Evolutionary conservation across 2,329 filamentous ascomycete genomes (phyloP).

Genomic region (Colletotrichum tropicicola): DNA sequence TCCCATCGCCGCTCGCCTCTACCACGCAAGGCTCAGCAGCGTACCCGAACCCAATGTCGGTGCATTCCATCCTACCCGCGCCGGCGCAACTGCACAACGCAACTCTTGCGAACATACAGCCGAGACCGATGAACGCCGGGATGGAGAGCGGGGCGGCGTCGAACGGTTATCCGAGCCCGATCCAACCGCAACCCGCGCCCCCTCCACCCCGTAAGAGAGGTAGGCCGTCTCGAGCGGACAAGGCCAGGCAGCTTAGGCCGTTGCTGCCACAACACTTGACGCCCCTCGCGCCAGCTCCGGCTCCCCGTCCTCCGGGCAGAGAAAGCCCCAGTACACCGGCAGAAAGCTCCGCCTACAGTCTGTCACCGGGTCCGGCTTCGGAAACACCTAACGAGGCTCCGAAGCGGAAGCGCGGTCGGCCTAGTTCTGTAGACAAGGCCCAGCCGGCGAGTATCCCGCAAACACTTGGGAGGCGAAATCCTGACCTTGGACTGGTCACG

Average conservation of each 20-base stretch:
- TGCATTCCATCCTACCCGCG: constrained; percentile 10
- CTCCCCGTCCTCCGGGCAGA: neutral
- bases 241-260: constrained; percentile 43
- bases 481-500: neutral
- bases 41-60: constrained; percentile 11
- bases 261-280: constrained; percentile 43
- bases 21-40: constrained; percentile 2
- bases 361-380: constrained; percentile 8
- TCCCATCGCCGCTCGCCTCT: constrained; percentile 6
- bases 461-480: too few species aligned
- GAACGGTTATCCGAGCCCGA: constrained; percentile 2
- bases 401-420: constrained; percentile 17
- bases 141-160: neutral
- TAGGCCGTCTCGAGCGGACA: constrained; percentile 55
- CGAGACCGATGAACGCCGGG: constrained; percentile 14
- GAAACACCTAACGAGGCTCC: neutral
- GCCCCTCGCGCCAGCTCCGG: constrained; percentile 36
- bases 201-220: constrained; percentile 51
- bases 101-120: constrained; percentile 32
- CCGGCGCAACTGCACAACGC: constrained; percentile 16
- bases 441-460: neutral
- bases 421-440: constrained; percentile 11
- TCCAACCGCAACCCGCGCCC: constrained; percentile 15
- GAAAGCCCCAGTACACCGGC: constrained; percentile 22
- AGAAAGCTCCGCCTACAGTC: constrained; percentile 9